Conservation (phyloP, 257 asterid species). For the Lycium barbarum region DNA sequence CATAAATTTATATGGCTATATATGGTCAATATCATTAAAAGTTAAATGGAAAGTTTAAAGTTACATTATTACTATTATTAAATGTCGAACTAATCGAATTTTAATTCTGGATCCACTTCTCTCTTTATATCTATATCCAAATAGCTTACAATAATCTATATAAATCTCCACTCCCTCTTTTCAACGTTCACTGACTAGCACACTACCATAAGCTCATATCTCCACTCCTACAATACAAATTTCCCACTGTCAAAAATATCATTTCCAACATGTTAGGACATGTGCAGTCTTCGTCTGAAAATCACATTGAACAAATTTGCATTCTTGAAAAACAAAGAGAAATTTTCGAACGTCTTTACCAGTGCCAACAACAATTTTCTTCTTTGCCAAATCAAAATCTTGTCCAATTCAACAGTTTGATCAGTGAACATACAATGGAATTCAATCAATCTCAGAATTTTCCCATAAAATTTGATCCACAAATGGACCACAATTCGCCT, state of each 20-base stretch:
- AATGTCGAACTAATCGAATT: too few species aligned
- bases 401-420: background rate
- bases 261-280: conserved; percentile 34
- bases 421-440: conserved; percentile 22
- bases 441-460: conserved; percentile 6
- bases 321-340: conserved; percentile 58
- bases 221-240: background rate
- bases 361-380: background rate
- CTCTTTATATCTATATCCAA: background rate
- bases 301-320: conserved; percentile 37
- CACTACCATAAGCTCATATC: background rate
- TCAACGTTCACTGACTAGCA: background rate
- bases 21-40: too few species aligned
- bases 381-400: conserved; percentile 33
- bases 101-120: too few species aligned
- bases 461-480: background rate
- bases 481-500: background rate
- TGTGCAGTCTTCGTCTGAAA: background rate
- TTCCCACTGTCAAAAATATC: background rate
- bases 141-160: background rate
- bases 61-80: too few species aligned
- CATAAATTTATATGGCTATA: too few species aligned
- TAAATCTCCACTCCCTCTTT: conserved; percentile 28
- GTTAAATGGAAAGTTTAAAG: too few species aligned
- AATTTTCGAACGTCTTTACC: conserved; percentile 46